phyloP scores from a whole-genome alignment of 768 basidiomycete genomes.

The Serendipita sp. region DNA sequence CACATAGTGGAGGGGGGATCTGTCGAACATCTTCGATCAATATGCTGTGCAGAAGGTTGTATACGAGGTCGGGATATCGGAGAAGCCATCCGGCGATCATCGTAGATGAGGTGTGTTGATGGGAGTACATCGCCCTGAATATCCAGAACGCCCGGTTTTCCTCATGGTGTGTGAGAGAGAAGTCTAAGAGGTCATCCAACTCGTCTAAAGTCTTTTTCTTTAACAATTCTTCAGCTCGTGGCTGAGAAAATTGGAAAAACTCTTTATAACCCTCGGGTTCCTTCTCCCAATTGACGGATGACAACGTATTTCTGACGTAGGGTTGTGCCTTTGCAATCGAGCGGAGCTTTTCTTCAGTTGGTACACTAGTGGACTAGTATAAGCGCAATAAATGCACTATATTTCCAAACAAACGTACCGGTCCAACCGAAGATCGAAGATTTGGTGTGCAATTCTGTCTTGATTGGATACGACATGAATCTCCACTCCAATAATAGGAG shows the following conservation, averaged over 20 bases:
- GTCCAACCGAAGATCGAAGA: conserved; percentile 52
- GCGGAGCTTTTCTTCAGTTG: conserved; percentile 16
- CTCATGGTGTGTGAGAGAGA: conserved; percentile 33
- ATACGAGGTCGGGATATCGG: conserved; percentile 35
- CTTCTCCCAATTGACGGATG: conserved; percentile 17
- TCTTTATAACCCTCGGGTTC: conserved; percentile 22
- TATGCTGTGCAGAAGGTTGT: conserved; percentile 31
- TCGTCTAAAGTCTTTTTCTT: background rate
- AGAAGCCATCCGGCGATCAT: conserved; percentile 29
- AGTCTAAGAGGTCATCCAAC: conserved; percentile 13
- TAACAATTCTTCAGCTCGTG: conserved; percentile 5
- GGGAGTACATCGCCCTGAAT: conserved; percentile 25
- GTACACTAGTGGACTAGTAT: conserved; percentile 12
- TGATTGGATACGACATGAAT: conserved; percentile 55
- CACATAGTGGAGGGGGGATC: conserved; percentile 18
- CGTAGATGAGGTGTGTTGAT: conserved; percentile 18
- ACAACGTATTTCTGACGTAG: conserved; percentile 12
- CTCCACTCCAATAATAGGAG: conserved; percentile 36
- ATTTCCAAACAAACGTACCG: conserved; percentile 25
- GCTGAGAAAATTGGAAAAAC: conserved; percentile 17
- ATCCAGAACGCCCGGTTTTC: conserved; percentile 38
- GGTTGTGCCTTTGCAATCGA: conserved; percentile 13
- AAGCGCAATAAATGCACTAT: background rate
- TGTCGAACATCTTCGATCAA: conserved; percentile 24
- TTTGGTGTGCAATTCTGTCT: conserved; percentile 45